Conservation (phyloP, 805 yeast species). For the Saturnispora sanitii region DNA sequence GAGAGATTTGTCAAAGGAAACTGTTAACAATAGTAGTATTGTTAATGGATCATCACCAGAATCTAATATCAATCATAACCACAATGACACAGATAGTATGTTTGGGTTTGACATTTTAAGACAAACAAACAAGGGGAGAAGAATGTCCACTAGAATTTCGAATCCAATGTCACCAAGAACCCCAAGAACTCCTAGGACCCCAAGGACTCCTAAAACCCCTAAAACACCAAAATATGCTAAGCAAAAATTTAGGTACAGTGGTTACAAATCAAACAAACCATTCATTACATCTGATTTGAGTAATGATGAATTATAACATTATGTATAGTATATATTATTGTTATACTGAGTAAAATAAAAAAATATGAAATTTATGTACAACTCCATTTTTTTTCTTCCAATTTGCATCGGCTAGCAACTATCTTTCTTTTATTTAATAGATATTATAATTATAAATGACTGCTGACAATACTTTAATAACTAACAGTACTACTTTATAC, state of each 20-base stretch:
- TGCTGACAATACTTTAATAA: conserved; percentile 30
- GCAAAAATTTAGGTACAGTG: conserved; percentile 11
- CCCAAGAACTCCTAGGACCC: conserved; percentile 21
- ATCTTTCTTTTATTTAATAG: no score
- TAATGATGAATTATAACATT: neutral
- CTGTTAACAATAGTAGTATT: conserved; percentile 1
- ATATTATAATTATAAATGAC: neutral
- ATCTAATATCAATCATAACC: neutral
- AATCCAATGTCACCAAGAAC: conserved; percentile 17
- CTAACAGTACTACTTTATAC: conserved; percentile 71
- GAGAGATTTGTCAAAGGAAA: conserved; percentile 12
- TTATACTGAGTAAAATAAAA: neutral
- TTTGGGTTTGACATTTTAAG: conserved; percentile 37
- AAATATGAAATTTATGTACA: neutral
- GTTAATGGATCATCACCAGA: conserved; percentile 10
- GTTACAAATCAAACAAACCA: conserved; percentile 7
- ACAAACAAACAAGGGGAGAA: conserved; percentile 28
- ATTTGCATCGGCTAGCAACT: no score
- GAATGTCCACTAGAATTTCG: conserved; percentile 22
- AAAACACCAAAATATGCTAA: conserved; percentile 11
- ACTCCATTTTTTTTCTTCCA: no score
- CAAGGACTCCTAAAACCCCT: conserved; percentile 20
- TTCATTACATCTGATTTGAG: neutral
- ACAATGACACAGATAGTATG: conserved; percentile 29
- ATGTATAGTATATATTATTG: neutral